These are phyloP conservation scores for Sporothrix dimorphospora DNA, from an alignment of 2,329 filamentous ascomycete species.

Conservation along the genomic window DNA sequence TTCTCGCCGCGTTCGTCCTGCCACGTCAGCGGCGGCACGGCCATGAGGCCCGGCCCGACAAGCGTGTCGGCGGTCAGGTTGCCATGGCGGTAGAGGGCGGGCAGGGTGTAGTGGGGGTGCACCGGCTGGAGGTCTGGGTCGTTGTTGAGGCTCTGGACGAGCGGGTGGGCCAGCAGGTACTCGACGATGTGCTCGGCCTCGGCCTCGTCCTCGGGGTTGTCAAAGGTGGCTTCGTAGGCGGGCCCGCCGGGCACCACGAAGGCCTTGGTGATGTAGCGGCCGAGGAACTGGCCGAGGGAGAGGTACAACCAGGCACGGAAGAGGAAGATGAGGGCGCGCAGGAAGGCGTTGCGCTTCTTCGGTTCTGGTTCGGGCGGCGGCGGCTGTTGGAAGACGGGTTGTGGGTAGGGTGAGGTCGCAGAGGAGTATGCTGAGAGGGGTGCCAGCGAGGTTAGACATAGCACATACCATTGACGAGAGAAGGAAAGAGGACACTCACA, in stretches of 20 bases:
- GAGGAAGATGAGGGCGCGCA: slow-evolving; percentile 20
- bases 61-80: slow-evolving; percentile 84
- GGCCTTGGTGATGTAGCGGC: background rate
- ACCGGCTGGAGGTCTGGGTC: slow-evolving; percentile 67
- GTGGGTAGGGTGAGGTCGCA: slow-evolving; percentile 16
- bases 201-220: background rate
- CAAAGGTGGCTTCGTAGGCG: background rate
- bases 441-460: background rate
- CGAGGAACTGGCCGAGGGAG: background rate
- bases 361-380: slow-evolving; percentile 15
- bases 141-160: slow-evolving; percentile 69
- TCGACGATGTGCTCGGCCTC: background rate
- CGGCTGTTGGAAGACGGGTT: slow-evolving; percentile 34
- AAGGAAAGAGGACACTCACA: background rate
- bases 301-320: slow-evolving; percentile 23
- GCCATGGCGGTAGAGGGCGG: slow-evolving; percentile 66
- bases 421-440: background rate
- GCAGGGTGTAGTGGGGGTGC: slow-evolving; percentile 86
- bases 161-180: slow-evolving; percentile 60
- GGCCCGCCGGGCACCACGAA: background rate
- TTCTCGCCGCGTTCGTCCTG: slow-evolving; percentile 69
- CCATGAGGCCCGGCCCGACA: slow-evolving; percentile 72
- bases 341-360: slow-evolving; percentile 1
- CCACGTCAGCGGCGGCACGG: slow-evolving; percentile 81
- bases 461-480: background rate